Evolutionary conservation across 345 rosid genomes (phyloP).

Genomic region (Gossypium mustelinum): DNA sequence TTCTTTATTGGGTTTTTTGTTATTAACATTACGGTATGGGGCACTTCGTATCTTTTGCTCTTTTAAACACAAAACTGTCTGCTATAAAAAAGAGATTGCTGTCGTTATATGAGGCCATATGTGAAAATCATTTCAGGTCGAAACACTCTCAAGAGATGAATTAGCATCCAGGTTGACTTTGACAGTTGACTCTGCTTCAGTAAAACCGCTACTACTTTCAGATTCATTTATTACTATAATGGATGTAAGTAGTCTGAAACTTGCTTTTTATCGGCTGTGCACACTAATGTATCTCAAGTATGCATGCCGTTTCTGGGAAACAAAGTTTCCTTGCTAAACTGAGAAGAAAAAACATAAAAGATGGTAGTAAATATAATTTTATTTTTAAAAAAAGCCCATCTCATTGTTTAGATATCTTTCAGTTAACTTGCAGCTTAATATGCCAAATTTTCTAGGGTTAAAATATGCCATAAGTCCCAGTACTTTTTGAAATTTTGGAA

Average conservation of each 20-base stretch:
- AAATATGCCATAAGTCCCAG: too few species aligned
- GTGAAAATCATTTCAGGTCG: slow-evolving; percentile 55
- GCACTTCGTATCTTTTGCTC: slow-evolving; percentile 6
- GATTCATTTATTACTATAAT: slow-evolving; percentile 83
- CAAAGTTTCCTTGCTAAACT: not conserved
- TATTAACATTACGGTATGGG: not conserved
- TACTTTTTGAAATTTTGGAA: too few species aligned
- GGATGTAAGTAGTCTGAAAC: slow-evolving; percentile 65
- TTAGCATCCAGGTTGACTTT: slow-evolving; percentile 91
- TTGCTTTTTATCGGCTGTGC: slow-evolving; percentile 2
- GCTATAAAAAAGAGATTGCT: slow-evolving; percentile 2
- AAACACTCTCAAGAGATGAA: slow-evolving; percentile 88
- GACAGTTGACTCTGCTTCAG: slow-evolving; percentile 77
- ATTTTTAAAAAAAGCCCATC: too few species aligned
- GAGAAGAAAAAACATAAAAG: not conserved
- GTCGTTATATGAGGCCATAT: slow-evolving; percentile 13
- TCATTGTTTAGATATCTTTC: not conserved
- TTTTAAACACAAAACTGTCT: not conserved
- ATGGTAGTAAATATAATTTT: not conserved
- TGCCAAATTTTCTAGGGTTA: not conserved
- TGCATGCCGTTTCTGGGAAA: not conserved
- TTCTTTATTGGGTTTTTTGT: not conserved
- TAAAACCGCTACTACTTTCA: slow-evolving; percentile 77
- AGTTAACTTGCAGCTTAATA: not conserved
- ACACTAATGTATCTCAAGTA: not conserved